Evolutionary conservation across 2,329 filamentous ascomycete genomes (phyloP).

Genomic region (Microdochium bolleyi): DNA sequence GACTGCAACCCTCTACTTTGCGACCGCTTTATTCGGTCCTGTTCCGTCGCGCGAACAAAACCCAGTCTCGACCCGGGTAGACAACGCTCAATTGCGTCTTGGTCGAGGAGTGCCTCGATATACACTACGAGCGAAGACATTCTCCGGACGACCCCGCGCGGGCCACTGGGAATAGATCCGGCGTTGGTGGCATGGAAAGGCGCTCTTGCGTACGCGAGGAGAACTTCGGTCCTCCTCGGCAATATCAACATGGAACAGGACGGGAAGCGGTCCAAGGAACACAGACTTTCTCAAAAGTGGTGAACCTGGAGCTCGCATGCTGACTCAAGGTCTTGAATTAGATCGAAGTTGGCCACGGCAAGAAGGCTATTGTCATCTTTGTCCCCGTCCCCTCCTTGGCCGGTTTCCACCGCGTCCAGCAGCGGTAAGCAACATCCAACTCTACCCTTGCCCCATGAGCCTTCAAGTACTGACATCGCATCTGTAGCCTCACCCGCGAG

Average conservation of each 20-base stretch:
- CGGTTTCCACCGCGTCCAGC: slow-evolving; percentile 99
- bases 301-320: slow-evolving; percentile 66
- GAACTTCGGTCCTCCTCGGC: neutral
- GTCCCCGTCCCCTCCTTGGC: slow-evolving; percentile 98
- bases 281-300: slow-evolving; percentile 12
- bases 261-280: slow-evolving; percentile 69
- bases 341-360: slow-evolving; percentile 99
- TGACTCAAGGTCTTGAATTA: slow-evolving; percentile 63
- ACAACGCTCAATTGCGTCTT: neutral
- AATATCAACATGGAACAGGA: slow-evolving; percentile 48
- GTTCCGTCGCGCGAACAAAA: slow-evolving; percentile 4
- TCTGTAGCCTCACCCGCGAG: slow-evolving; percentile 86
- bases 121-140: neutral
- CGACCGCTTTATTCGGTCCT: slow-evolving; percentile 1
- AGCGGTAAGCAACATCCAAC: slow-evolving; percentile 67
- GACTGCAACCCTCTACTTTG: slow-evolving; percentile 3
- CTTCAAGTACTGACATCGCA: slow-evolving; percentile 3
- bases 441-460: neutral
- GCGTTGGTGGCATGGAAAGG: neutral
- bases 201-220: neutral
- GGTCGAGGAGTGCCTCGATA: neutral
- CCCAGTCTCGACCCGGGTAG: slow-evolving; percentile 5
- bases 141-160: neutral
- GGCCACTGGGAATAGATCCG: neutral
- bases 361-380: slow-evolving; percentile 99